A percentile compares a stretch with the other conserved stretches of the same genome.
Evolutionary conservation across 345 rosid species (phyloP).

Genomic region (Combretum micranthum): DNA sequence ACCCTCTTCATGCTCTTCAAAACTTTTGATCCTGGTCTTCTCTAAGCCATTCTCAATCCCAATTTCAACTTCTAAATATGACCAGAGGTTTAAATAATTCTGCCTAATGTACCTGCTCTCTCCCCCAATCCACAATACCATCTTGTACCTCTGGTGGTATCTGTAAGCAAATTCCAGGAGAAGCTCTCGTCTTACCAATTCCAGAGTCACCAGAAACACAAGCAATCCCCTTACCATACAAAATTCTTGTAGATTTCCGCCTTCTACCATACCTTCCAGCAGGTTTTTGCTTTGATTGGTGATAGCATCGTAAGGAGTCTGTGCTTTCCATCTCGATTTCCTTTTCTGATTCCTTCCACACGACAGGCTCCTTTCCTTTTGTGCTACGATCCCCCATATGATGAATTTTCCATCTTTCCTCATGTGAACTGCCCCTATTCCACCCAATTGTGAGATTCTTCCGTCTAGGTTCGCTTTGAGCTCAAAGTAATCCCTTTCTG

Average conservation of each 20-base stretch:
- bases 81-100: conserved; percentile 77
- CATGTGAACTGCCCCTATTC: conserved; percentile 43
- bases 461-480: conserved; percentile 69
- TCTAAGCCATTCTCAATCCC: conserved; percentile 57
- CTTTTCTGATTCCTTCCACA: conserved; percentile 93
- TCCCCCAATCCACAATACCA: conserved; percentile 95
- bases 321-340: conserved; percentile 84
- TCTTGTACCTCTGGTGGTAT: conserved; percentile 87
- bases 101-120: conserved; percentile 81
- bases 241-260: conserved; percentile 51
- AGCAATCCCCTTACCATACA: conserved; percentile 86
- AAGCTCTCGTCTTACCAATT: conserved; percentile 93
- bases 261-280: conserved; percentile 44
- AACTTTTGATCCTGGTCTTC: conserved; percentile 56
- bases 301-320: conserved; percentile 30
- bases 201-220: conserved; percentile 86
- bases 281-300: conserved; percentile 26
- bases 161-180: conserved; percentile 85
- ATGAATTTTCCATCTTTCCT: conserved; percentile 38
- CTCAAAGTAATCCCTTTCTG: conserved; percentile 77
- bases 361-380: conserved; percentile 84
- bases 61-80: conserved; percentile 70
- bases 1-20: conserved; percentile 90
- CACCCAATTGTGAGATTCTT: conserved; percentile 65
- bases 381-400: conserved; percentile 24